Evolutionary conservation across 352 stramenopile species (phyloP), one percentile per base, ranked within the genome.

Genomic region (Bremia lactucae): DNA sequence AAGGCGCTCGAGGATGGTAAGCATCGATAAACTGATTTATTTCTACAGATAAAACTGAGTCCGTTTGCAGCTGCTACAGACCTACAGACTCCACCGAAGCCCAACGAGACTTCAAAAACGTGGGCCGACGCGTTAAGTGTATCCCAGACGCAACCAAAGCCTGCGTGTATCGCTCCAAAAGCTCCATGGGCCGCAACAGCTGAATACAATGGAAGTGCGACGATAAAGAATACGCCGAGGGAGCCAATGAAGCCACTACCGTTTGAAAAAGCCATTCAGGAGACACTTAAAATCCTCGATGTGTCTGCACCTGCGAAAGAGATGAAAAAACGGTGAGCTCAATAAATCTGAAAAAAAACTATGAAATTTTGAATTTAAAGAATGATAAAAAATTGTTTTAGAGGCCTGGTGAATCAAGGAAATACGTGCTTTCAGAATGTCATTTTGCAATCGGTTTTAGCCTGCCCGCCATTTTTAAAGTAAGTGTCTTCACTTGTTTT

Each of bases 341-440:
- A 46, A 7, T 26, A 22, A 29, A 25, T 13, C 2, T 11, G 25
- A 39, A 9, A 18, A 37, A n/a, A 26, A 23, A 15, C 16, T 10
- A 14, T 13, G 16, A 16, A 23, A 16, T 2, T 16, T 15, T 33
- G 5, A 43, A 6, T 39, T n/a, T n/a, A n/a, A 21, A 42, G 55
- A 13, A 20, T 31, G 4, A 13, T 50, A 22, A 34, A 18, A 42
- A 50, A 36, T 14, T 51, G 5, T 8, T 40, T 13, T 26, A 87
- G 72, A 46, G 79, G 79, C 0, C 59, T 91, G 9, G 52, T 88
- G 52, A 91, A 91, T 44, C 79, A 91, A 43, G 79, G 79, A 55
- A 91, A 91, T 42, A 91, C 79, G 41, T 91, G 79, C 59, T 91
- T 91, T 57, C 79, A 91, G 62, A 91, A 91, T 45, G 79, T 85